Conservation (phyloP, 768 basidiomycete species). For the Russula ochroleuca region DNA sequence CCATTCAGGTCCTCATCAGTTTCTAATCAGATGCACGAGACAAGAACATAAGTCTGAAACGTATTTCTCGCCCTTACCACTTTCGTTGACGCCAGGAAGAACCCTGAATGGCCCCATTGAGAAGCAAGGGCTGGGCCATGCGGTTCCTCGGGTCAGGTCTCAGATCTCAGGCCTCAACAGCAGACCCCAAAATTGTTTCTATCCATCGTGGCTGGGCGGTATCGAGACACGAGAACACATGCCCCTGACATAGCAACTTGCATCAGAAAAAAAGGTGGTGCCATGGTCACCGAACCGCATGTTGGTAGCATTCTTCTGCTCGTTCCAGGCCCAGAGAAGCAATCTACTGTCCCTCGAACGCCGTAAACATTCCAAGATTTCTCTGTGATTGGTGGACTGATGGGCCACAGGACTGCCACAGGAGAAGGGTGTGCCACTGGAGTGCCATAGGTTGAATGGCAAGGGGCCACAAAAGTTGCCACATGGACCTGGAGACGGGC, state of each 20-base stretch:
- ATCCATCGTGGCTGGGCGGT: neutral
- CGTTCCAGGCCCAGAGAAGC: neutral
- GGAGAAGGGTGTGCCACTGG: neutral
- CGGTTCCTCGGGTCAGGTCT: neutral
- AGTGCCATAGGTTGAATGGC: neutral
- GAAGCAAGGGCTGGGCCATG: neutral
- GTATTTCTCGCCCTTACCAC: slow-evolving; percentile 17
- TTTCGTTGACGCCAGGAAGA: slow-evolving; percentile 12
- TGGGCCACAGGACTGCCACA: neutral
- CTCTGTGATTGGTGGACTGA: neutral
- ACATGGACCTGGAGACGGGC: slow-evolving; percentile 10
- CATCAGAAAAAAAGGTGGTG: slow-evolving; percentile 14
- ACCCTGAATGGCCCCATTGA: neutral
- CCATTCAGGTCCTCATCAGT: slow-evolving; percentile 9
- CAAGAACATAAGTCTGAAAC: slow-evolving; percentile 9
- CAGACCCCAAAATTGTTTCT: neutral
- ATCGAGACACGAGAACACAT: neutral
- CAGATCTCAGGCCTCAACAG: neutral
- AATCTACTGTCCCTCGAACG: neutral
- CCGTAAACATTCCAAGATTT: neutral
- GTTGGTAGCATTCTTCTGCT: neutral
- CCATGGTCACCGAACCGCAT: neutral
- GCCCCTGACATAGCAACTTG: slow-evolving; percentile 18
- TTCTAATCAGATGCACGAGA: slow-evolving; percentile 21
- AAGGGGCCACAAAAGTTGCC: slow-evolving; percentile 1